Evolutionary conservation across 2,329 filamentous ascomycete species (phyloP).

Genomic region (Teratosphaeria pseudoeucalypti): DNA sequence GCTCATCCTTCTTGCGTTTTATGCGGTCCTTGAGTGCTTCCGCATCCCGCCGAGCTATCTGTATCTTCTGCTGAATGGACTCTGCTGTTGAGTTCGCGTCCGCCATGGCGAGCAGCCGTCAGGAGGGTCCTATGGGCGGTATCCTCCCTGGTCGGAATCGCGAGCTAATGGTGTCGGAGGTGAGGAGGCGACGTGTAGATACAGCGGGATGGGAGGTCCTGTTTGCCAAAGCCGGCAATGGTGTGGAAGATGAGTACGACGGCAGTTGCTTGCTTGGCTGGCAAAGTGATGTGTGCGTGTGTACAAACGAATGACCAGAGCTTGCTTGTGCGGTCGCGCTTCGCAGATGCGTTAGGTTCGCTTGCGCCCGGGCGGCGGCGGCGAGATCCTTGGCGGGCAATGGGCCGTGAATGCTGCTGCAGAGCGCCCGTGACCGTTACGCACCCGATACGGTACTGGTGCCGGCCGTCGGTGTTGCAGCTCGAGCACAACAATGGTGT

Average conservation of each 20-base stretch:
- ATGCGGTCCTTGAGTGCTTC: constrained; percentile 97
- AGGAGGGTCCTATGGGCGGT: constrained; percentile 10
- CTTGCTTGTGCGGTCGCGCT: constrained; percentile 3
- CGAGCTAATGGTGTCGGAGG: not conserved
- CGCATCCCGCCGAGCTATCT: constrained; percentile 93
- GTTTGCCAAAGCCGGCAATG: not conserved
- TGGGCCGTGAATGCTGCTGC: not conserved
- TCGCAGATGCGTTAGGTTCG: constrained; percentile 2
- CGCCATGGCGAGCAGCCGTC: constrained; percentile 29
- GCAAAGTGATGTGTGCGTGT: not conserved
- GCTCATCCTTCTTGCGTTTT: constrained; percentile 99
- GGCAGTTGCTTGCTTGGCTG: not conserved
- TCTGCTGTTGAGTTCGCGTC: constrained; percentile 37
- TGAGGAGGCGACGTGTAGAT: not conserved
- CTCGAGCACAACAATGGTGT: not conserved
- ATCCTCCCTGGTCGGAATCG: constrained; percentile 6
- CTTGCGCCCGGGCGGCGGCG: not conserved
- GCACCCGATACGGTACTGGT: not conserved
- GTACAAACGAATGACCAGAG: not conserved
- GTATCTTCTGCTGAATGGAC: constrained; percentile 56
- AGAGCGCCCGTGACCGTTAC: not conserved
- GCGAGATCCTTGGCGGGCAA: not conserved
- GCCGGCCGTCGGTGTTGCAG: not conserved
- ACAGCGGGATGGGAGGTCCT: not conserved
- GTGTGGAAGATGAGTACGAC: not conserved